Conservation (phyloP, 495 filamentous ascomycete species). For the Daldinia concentrica region DNA sequence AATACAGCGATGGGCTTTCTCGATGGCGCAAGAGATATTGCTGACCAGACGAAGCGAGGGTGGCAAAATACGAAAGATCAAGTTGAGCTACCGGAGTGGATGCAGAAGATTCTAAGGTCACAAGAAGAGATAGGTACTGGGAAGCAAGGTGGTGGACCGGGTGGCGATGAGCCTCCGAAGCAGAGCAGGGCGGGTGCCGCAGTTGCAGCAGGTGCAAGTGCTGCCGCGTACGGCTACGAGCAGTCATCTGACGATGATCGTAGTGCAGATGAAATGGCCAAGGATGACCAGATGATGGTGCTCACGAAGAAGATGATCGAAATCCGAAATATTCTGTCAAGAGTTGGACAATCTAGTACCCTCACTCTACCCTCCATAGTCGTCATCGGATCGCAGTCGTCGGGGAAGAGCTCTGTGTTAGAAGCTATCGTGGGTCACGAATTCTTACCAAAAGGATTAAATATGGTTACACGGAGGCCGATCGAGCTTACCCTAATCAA, state of each 20-base stretch:
- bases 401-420: conserved; percentile 96
- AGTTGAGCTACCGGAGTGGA: conserved; percentile 83
- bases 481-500: conserved; percentile 98
- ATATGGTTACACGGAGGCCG: conserved; percentile 97
- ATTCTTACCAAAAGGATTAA: conserved; percentile 95
- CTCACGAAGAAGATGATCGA: conserved; percentile 99
- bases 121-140: conserved; percentile 61
- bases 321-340: conserved; percentile 88
- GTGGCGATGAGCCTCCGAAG: conserved; percentile 62
- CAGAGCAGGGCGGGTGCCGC: conserved; percentile 68
- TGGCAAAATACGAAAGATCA: conserved; percentile 86
- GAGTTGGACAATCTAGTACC: conserved; percentile 87
- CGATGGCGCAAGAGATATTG: conserved; percentile 74
- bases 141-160: conserved; percentile 54
- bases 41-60: conserved; percentile 78
- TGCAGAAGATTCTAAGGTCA: conserved; percentile 74
- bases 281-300: conserved; percentile 99
- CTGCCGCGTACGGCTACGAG: conserved; percentile 80
- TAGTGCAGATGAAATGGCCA: conserved; percentile 67
- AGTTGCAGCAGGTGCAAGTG: conserved; percentile 67
- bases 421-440: conserved; percentile 98
- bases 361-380: conserved; percentile 94
- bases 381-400: conserved; percentile 97
- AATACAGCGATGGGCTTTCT: conserved; percentile 71
- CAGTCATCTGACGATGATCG: conserved; percentile 74